Conservation (phyloP, 306 rosid species). For the Quercus alba region DNA sequence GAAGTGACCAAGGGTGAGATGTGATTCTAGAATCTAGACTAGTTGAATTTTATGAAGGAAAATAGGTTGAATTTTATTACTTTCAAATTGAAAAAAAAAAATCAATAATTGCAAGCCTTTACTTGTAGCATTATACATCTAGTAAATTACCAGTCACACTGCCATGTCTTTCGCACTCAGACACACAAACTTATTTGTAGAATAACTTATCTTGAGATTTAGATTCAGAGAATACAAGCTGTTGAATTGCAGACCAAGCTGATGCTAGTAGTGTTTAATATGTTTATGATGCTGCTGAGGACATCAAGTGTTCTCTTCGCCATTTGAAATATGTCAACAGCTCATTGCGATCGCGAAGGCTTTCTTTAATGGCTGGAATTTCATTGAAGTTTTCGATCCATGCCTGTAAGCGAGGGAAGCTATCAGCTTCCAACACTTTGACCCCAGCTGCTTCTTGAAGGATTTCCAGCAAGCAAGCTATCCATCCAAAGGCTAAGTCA, state of each 20-base stretch:
- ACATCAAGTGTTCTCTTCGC: not conserved
- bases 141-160: not conserved
- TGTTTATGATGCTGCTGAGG: not conserved
- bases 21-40: too few relatives aligned
- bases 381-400: conserved; percentile 28
- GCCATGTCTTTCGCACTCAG: not conserved
- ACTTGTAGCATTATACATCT: not conserved
- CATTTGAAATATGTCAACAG: not conserved
- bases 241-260: not conserved
- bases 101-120: not conserved
- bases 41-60: too few relatives aligned
- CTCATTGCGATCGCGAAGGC: conserved; percentile 21
- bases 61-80: too few relatives aligned
- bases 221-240: not conserved
- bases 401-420: conserved; percentile 14
- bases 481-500: conserved; percentile 19
- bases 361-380: conserved; percentile 23
- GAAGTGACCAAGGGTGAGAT: too few relatives aligned
- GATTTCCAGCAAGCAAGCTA: conserved; percentile 16
- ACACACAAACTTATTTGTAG: not conserved
- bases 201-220: not conserved
- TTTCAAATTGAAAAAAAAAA: not conserved
- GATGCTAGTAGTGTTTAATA: too few relatives aligned
- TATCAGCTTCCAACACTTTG: conserved; percentile 9
- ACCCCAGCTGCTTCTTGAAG: conserved; percentile 2